phyloP scores from a whole-genome alignment of 176 grass and related monocot species.

The Dendrocalamus sinicus region DNA sequence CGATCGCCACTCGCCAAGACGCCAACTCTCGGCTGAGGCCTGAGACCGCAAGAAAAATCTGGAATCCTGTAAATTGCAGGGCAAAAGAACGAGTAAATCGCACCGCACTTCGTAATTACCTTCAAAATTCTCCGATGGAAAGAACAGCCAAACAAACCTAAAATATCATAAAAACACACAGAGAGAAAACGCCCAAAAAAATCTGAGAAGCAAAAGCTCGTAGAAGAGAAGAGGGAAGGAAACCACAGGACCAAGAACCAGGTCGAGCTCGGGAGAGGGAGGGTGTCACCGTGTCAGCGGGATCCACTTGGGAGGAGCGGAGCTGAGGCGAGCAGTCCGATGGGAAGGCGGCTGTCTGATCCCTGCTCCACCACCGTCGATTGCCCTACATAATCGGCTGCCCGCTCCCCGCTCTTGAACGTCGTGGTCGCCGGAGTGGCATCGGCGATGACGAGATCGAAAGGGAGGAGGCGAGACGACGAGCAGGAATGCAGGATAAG shows the following conservation, averaged over 20 bases:
- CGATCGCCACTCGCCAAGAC: no score
- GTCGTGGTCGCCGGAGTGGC: no score
- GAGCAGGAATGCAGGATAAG: no score
- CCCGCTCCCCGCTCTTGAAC: no score
- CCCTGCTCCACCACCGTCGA: background rate
- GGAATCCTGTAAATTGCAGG: slow-evolving; percentile 10
- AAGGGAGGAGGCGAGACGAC: no score
- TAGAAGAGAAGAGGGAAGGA: background rate
- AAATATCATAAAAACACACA: background rate
- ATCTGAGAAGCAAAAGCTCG: background rate
- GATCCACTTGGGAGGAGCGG: slow-evolving; percentile 25
- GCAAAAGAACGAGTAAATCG: background rate
- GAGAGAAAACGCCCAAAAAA: background rate
- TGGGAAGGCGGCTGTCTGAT: slow-evolving; percentile 36
- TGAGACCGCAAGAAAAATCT: background rate
- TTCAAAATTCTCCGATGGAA: background rate
- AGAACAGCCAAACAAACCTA: background rate
- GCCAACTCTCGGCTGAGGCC: no score
- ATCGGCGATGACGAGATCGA: no score
- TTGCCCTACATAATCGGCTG: no score
- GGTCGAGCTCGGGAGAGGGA: background rate
- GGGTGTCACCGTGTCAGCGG: background rate
- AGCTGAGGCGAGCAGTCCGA: slow-evolving; percentile 4
- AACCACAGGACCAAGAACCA: background rate
- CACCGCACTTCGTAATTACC: slow-evolving; percentile 24